Percentiles rank a stretch among this genome's conserved stretches.
Conservation (phyloP, 2,329 filamentous ascomycete species). For the Colletotrichum cereale region DNA sequence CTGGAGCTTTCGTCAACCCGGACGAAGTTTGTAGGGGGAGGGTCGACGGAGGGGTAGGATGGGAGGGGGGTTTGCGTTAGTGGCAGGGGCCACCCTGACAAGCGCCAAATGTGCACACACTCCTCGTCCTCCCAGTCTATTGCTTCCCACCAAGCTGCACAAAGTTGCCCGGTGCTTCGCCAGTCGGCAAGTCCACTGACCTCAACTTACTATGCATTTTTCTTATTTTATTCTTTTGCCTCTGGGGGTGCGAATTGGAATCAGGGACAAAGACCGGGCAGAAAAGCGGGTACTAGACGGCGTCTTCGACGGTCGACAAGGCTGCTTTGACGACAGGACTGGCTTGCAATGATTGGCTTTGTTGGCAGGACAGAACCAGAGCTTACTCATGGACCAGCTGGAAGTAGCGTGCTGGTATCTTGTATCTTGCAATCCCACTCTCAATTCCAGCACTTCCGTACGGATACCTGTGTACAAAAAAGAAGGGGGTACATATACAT, state of each 20-base stretch:
- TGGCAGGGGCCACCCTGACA: slow-evolving; percentile 35
- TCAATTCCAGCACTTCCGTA: slow-evolving; percentile 36
- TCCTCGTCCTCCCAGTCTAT: background rate
- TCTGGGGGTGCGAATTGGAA: slow-evolving; percentile 1
- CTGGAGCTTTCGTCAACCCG: slow-evolving; percentile 40
- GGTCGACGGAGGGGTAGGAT: slow-evolving; percentile 40
- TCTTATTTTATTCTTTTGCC: slow-evolving; percentile 5
- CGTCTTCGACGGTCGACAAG: slow-evolving; percentile 12
- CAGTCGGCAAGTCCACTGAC: slow-evolving; percentile 19
- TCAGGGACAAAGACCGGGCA: slow-evolving; percentile 22
- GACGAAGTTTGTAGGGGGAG: slow-evolving; percentile 41
- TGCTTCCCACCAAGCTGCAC: background rate
- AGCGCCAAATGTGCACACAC: slow-evolving; percentile 9
- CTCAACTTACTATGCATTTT: no score
- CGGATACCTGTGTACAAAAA: slow-evolving; percentile 16
- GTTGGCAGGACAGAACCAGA: slow-evolving; percentile 25
- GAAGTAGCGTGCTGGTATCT: slow-evolving; percentile 23
- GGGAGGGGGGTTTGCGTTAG: slow-evolving; percentile 34
- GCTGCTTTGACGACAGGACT: slow-evolving; percentile 28
- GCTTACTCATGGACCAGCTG: slow-evolving; percentile 37
- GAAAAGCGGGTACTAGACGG: slow-evolving; percentile 27
- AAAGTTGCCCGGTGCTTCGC: slow-evolving; percentile 16
- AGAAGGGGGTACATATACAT: slow-evolving; percentile 36
- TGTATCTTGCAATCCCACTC: slow-evolving; percentile 24
- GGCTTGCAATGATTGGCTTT: slow-evolving; percentile 25